Evolutionary conservation across 495 filamentous ascomycete species (phyloP), one percentile per base, ranked within the genome.

Genomic region (Ramalina intermedia): DNA sequence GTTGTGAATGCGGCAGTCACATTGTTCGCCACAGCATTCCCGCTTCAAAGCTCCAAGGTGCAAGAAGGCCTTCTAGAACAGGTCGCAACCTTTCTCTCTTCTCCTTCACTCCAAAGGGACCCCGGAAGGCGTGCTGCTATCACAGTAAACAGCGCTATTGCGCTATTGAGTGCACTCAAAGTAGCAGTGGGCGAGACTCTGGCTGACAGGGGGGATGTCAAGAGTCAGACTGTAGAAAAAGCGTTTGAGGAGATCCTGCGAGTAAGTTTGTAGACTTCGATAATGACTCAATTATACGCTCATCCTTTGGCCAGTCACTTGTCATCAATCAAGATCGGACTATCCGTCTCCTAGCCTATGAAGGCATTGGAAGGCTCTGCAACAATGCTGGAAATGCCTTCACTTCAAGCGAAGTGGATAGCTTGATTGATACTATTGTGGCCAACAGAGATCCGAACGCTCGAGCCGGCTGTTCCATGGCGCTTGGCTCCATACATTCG

Each of bases 11-110:
- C 89, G 59, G 89, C 91, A 17, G 93, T 96, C 48, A 78, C 85
- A 37, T 70, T 96, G 1, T 98, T 99, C 63, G 87, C 87, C 8
- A 81, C 93, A 46, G 84, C 86, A 29, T 79, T 96, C 43, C 86
- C 91, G 13, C 69, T 95, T 11, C 90, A 94, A 29, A 80, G 82
- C 0, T 71, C 87, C 2, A 94, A 87, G 55, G 84, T 99, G 11
- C 91, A 99, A 58, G 91, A 96, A 61, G 93, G 91, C 57, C 84
- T 90, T 20, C 72, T 96, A 8, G 93, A 96, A 59, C 93, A 96
- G 57, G 76, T 99, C 41, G 78, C 85, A 4, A 90, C 85, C 0
- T 93, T 88, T 53, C 68, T 94, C 4, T 81, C 85, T 5, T 85
- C 88, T 11, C 76, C 76, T 1, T 77, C 70, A 38, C 69, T 96